Evolutionary conservation across 164 flowering plant species (phyloP).

Genomic region (Kalanchoe fedtschenkoi): DNA sequence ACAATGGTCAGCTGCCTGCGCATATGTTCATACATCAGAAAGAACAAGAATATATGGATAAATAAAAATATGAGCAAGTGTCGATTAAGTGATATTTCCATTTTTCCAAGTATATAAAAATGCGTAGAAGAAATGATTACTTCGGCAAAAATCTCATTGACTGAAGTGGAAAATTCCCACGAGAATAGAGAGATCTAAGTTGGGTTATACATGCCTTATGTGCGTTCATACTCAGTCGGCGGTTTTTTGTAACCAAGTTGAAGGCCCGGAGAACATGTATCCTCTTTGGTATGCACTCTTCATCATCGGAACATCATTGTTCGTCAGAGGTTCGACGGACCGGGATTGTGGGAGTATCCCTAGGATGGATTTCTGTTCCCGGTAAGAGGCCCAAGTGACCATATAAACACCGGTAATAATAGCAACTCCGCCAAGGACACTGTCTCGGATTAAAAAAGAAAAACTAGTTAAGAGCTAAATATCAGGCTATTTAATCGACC

Average conservation of each 20-base stretch:
- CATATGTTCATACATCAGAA: too few species aligned
- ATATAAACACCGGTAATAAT: constrained; percentile 80
- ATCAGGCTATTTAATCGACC: too few species aligned
- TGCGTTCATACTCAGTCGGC: constrained; percentile 25
- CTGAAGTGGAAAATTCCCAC: too few species aligned
- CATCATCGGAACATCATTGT: constrained; percentile 26
- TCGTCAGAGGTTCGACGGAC: constrained; percentile 43
- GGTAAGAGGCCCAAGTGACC: constrained; percentile 93
- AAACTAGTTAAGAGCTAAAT: constrained; percentile 7
- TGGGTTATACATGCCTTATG: too few species aligned
- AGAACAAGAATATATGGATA: too few species aligned
- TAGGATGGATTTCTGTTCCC: constrained; percentile 35
- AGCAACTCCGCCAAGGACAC: constrained; percentile 67
- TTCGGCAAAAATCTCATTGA: too few species aligned
- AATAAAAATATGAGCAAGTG: too few species aligned
- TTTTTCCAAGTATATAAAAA: too few species aligned
- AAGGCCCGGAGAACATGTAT: constrained; percentile 35
- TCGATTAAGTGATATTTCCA: too few species aligned
- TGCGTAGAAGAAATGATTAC: too few species aligned
- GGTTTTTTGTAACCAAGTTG: constrained; percentile 31
- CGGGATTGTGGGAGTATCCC: constrained; percentile 16
- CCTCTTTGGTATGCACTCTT: constrained; percentile 43
- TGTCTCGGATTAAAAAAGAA: constrained; percentile 30
- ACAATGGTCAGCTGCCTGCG: too few species aligned
- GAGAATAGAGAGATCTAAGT: too few species aligned